A percentile compares a stretch with the other conserved stretches of the same genome.
Conservation (phyloP, 768 basidiomycete genomes). For the Leccinum barrowsii region DNA sequence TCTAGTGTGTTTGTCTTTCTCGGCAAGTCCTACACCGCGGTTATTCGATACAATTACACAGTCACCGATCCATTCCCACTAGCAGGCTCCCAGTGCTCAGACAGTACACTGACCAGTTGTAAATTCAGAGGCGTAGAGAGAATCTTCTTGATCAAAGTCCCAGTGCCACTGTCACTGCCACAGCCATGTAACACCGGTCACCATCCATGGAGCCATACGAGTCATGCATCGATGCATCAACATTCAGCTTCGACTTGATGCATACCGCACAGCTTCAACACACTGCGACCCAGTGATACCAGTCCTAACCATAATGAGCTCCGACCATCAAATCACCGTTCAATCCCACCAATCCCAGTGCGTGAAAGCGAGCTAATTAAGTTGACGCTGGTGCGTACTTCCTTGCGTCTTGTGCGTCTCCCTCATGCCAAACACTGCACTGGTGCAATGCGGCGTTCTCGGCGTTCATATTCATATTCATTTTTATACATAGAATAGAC, state of each 20-base stretch:
- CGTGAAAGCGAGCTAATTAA: background rate
- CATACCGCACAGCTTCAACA: constrained; percentile 6
- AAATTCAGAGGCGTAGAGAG: background rate
- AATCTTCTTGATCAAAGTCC: background rate
- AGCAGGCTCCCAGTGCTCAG: too few relatives aligned
- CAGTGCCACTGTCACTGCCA: background rate
- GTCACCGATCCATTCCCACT: too few relatives aligned
- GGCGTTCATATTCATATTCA: background rate
- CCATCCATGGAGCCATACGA: background rate
- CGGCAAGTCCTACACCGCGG: too few relatives aligned
- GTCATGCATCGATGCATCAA: background rate
- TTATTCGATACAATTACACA: too few relatives aligned
- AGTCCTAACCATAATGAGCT: background rate
- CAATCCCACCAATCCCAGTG: background rate
- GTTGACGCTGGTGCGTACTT: background rate
- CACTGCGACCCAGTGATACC: background rate
- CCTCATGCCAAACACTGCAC: constrained; percentile 5
- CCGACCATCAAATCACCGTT: background rate
- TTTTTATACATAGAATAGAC: constrained; percentile 9
- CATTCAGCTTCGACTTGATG: background rate
- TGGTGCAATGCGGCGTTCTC: constrained; percentile 3
- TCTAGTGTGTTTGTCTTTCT: too few relatives aligned
- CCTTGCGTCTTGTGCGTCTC: background rate
- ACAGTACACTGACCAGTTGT: background rate
- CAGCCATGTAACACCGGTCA: background rate